phyloP scores from a whole-genome alignment of 2,329 filamentous ascomycete genomes.

The Alternaria sp. region DNA sequence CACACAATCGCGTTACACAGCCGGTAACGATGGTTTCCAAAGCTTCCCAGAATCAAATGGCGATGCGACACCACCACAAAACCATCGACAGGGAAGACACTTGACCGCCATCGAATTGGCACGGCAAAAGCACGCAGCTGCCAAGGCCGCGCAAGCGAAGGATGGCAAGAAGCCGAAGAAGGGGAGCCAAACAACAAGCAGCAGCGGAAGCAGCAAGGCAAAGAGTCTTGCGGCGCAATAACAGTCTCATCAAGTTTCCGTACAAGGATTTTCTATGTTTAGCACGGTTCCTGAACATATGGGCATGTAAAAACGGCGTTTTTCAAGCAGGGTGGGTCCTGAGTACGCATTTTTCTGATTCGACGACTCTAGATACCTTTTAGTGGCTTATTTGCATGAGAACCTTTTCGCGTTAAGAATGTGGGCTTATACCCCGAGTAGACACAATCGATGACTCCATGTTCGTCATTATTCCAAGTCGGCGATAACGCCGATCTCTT shows the following conservation, averaged over 20 bases:
- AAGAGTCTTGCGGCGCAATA: slow-evolving; percentile 37
- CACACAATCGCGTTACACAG: slow-evolving; percentile 63
- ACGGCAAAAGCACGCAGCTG: slow-evolving; percentile 63
- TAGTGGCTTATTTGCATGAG: slow-evolving; percentile 15
- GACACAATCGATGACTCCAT: slow-evolving; percentile 21
- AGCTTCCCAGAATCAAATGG: slow-evolving; percentile 56
- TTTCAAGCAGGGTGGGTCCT: slow-evolving; percentile 16
- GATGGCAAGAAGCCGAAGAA: slow-evolving; percentile 38
- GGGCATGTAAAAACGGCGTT: slow-evolving; percentile 31
- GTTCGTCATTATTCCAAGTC: slow-evolving; percentile 12
- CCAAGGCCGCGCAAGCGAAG: slow-evolving; percentile 50
- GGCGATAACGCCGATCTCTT: slow-evolving; percentile 19
- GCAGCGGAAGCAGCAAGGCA: slow-evolving; percentile 37
- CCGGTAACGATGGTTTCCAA: slow-evolving; percentile 61
- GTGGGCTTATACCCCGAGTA: slow-evolving; percentile 3
- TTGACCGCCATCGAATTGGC: slow-evolving; percentile 62
- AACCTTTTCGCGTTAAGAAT: slow-evolving; percentile 5
- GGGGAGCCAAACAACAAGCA: slow-evolving; percentile 25
- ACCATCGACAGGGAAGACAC: slow-evolving; percentile 39
- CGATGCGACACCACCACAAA: slow-evolving; percentile 21
- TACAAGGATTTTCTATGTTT: slow-evolving; percentile 14
- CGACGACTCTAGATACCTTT: slow-evolving; percentile 42
- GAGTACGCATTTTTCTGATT: slow-evolving; percentile 30
- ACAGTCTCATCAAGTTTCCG: slow-evolving; percentile 7
- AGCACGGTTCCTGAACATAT: slow-evolving; percentile 23